Evolutionary conservation across 83 land plant species (phyloP), one percentile per base, ranked within the genome.

Genomic region (Larix sibirica): DNA sequence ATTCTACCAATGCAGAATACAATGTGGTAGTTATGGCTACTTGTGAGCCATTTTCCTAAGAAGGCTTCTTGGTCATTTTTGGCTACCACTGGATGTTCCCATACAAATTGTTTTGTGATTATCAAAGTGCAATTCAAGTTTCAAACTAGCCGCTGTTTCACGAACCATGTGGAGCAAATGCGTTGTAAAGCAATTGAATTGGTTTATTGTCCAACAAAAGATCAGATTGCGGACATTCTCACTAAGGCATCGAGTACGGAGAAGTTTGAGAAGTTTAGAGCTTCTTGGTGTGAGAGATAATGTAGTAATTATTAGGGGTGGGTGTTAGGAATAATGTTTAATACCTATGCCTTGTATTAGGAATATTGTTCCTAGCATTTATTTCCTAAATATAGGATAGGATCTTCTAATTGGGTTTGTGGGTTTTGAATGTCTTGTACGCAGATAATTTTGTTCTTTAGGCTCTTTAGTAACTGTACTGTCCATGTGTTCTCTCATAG

Each of bases 1-100:
- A 64, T 6, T 81, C 77, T 7, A 44, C 76, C 2, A 33, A 80
- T n/a, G 83, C 42, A 4, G 62, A 84, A 50, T 69, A 28, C 58
- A 36, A 59, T 63, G 85, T 62, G 2, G 44, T 65, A 44, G 38
- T 28, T 60, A 20, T 16, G 14, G 77, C 47, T 75, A 83, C 33
- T 23, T 16, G 26, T 58, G 83, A 69, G 16, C 62, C 36, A 2
- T 23, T 84, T 18, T 84, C 47, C 17, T 79, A 12, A 65, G 83
- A 26, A 66, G 56, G 56, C 1, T 23, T 65, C 69, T 66, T 23
- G 14, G 31, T 26, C 73, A 69, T 6, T 36, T 4, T 69, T 12
- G 73, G 75, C 75, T 36, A 38, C 21, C 20, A 20, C 14, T 18
- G 40, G 44, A 70, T 70, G 21, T 13, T 70, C n/a, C 42, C 16